Evolutionary conservation across 208 protist species (phyloP), one percentile per base, ranked within the genome.

Genomic region (Acanthamoeba triangularis): DNA sequence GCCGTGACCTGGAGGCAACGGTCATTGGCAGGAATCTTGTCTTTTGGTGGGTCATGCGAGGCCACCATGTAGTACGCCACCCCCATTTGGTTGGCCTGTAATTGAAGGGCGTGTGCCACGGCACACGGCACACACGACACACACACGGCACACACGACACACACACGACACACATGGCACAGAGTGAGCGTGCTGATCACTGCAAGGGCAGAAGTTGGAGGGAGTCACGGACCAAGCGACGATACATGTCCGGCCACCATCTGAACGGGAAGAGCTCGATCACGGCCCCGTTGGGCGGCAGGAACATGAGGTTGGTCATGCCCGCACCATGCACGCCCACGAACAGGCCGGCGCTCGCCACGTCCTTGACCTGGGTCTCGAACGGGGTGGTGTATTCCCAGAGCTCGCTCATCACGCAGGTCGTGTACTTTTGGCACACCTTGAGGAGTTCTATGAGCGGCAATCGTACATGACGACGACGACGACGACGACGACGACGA

Each of bases 211-310:
- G 23, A 10, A 0, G n/a, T 6, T 44, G 41, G 4, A 76, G 14
- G 28, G 20, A 33, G n/a, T 16, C 11, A 76, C 54, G 67, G 11
- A 78, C 82, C 54, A 90, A 18, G 10, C 47, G 30, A 6, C 82
- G 82, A 37, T 90, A 90, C 82, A 90, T 90, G n/a, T 90, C 54
- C 10, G 82, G 82, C 82, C 82, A 90, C 82, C 82, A 90, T 41
- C 56, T 90, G 82, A 59, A 90, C n/a, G 82, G 82, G 41, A 90
- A 90, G 20, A 90, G 54, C 82, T 90, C 82, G 28, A 90, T 61
- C 8, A 90, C 30, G 30, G 30, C 82, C 11, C 82, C 54, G 23
- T 37, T 25, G 30, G 82, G 47, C 10, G 82, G 82, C 6, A 90
- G 41, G 82, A 90, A 90, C 52, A 90, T 61, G n/a, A 33, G 8